Evolutionary conservation across 2,329 filamentous ascomycete genomes (phyloP).

Genomic region (Alternaria panax): DNA sequence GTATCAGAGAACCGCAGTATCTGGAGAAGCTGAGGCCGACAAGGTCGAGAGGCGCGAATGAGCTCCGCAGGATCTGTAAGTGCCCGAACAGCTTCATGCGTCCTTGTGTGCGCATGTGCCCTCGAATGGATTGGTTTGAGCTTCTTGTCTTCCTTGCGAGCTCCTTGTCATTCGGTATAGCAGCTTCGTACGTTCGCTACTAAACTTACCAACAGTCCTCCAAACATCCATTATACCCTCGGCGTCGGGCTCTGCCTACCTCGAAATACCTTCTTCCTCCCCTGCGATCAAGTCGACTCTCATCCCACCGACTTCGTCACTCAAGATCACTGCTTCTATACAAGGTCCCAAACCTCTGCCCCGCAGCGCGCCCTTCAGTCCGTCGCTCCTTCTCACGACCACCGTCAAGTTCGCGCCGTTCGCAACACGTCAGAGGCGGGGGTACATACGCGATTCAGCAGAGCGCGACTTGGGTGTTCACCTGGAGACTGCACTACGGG

Average conservation of each 20-base stretch:
- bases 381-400: constrained; percentile 88
- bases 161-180: background rate
- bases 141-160: background rate
- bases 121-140: background rate
- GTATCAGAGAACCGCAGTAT: constrained; percentile 57
- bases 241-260: constrained; percentile 89
- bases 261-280: constrained; percentile 65
- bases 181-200: background rate
- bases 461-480: constrained; percentile 92
- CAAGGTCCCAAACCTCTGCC: constrained; percentile 92
- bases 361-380: constrained; percentile 87
- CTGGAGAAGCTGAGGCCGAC: constrained; percentile 57
- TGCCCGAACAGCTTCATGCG: constrained; percentile 18
- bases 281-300: constrained; percentile 51
- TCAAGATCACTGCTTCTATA: constrained; percentile 92
- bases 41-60: constrained; percentile 69
- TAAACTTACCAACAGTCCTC: constrained; percentile 66
- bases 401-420: constrained; percentile 98
- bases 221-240: constrained; percentile 93
- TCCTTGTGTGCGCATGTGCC: background rate
- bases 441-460: constrained; percentile 83
- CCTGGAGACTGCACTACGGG: constrained; percentile 86
- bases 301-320: constrained; percentile 66
- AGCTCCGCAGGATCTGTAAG: constrained; percentile 87
- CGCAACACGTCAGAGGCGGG: constrained; percentile 79